These are phyloP conservation scores for Botryosphaeria dothidea DNA, from an alignment of 2,329 filamentous ascomycete species.

Conservation along the genomic window DNA sequence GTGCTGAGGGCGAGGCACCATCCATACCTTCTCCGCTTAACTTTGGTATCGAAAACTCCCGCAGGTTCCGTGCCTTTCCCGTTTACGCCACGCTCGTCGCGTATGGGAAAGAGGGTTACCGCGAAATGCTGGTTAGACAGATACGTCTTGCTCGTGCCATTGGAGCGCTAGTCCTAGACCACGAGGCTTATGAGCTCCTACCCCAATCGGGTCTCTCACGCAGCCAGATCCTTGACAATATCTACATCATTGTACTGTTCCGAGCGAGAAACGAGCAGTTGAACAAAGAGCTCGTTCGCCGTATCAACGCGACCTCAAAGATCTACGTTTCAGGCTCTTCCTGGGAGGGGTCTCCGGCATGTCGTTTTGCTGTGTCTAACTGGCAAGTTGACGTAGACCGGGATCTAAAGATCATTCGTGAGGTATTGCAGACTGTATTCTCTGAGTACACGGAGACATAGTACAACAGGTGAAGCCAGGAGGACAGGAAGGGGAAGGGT, in stretches of 20 bases:
- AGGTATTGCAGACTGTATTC: constrained; percentile 56
- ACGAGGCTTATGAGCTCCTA: constrained; percentile 66
- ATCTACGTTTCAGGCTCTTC: constrained; percentile 82
- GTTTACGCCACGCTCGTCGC: constrained; percentile 78
- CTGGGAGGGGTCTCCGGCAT: constrained; percentile 74
- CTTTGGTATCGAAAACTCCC: constrained; percentile 86
- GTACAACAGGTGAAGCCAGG: too few relatives aligned
- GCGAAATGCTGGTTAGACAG: constrained; percentile 70
- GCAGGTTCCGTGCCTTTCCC: constrained; percentile 86
- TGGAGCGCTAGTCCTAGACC: constrained; percentile 62
- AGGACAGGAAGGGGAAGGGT: too few relatives aligned
- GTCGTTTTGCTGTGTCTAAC: constrained; percentile 82
- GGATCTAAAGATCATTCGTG: constrained; percentile 66
- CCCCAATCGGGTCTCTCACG: constrained; percentile 47
- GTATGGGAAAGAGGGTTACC: constrained; percentile 71
- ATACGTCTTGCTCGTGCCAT: constrained; percentile 69
- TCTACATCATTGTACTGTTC: constrained; percentile 76
- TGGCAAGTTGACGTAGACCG: constrained; percentile 73
- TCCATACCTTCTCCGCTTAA: constrained; percentile 79
- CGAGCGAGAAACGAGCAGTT: constrained; percentile 64
- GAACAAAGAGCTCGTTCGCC: constrained; percentile 67
- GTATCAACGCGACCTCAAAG: constrained; percentile 70
- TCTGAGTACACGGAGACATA: background rate
- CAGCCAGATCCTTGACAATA: constrained; percentile 49
- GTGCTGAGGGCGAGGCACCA: constrained; percentile 34